phyloP scores from a whole-genome alignment of 805 yeast species.

The Candida coquimbonensis region DNA sequence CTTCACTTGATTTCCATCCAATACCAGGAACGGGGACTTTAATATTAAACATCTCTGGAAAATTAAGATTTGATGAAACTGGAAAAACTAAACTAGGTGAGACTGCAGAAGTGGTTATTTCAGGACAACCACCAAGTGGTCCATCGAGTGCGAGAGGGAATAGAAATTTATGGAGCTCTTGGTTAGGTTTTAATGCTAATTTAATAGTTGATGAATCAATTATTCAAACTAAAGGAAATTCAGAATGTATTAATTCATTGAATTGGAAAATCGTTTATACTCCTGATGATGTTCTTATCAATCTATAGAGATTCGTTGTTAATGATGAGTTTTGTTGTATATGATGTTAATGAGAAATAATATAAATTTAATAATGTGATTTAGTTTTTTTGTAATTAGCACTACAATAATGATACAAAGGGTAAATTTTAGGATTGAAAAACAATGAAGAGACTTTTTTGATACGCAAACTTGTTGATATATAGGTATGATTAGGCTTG shows the following conservation, averaged over 20 bases:
- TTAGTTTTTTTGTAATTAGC: too few relatives aligned
- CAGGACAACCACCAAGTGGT: conserved; percentile 6
- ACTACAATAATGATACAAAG: too few relatives aligned
- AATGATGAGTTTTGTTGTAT: conserved; percentile 4
- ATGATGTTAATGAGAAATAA: not conserved
- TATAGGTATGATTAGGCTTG: not conserved
- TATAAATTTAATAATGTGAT: not conserved
- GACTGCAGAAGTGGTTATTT: conserved; percentile 41
- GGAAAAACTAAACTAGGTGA: conserved; percentile 64
- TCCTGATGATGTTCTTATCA: conserved; percentile 43
- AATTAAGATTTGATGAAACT: conserved; percentile 70
- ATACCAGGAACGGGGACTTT: conserved; percentile 57
- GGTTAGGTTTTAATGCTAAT: conserved; percentile 60
- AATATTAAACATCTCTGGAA: conserved; percentile 45
- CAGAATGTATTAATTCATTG: conserved; percentile 50
- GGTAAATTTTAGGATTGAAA: too few relatives aligned
- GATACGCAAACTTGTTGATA: not conserved
- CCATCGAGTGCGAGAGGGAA: conserved; percentile 8
- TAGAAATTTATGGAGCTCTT: conserved; percentile 60
- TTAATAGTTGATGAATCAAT: conserved; percentile 52
- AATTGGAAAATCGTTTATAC: conserved; percentile 60
- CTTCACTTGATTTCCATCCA: conserved; percentile 60
- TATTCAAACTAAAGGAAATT: conserved; percentile 25
- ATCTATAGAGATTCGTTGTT: conserved; percentile 8
- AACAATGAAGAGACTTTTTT: not conserved